A percentile compares a stretch with the other conserved stretches of the same genome.
phyloP scores from a whole-genome alignment of 2,329 filamentous ascomycete genomes.

The Pyrenochaeta sp. region DNA sequence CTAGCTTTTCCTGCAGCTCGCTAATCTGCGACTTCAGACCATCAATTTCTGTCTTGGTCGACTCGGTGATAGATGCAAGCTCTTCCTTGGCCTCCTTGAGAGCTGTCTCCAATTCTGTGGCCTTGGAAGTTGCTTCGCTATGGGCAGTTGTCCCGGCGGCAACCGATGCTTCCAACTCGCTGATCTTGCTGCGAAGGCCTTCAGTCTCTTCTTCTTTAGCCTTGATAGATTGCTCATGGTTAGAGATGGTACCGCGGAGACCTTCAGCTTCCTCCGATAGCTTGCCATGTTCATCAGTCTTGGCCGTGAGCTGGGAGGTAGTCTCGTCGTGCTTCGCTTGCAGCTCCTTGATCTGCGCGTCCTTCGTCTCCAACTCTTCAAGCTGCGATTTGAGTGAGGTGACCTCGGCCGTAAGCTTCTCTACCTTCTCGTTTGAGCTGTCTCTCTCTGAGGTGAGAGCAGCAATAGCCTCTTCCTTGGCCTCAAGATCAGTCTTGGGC shows the following conservation, averaged over 20 bases:
- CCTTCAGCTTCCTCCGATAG: constrained; percentile 28
- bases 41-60: constrained; percentile 33
- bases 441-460: constrained; percentile 37
- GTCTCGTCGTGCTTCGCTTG: constrained; percentile 26
- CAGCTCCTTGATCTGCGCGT: constrained; percentile 21
- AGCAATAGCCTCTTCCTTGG: constrained; percentile 35
- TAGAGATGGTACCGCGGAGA: background rate
- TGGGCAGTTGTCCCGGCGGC: constrained; percentile 19
- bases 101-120: constrained; percentile 28
- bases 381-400: constrained; percentile 36
- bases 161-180: constrained; percentile 36
- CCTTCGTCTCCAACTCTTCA: constrained; percentile 23
- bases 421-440: constrained; percentile 27
- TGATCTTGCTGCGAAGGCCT: constrained; percentile 32
- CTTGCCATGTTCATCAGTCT: constrained; percentile 30
- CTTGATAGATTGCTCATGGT: constrained; percentile 16
- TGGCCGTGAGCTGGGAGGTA: constrained; percentile 23
- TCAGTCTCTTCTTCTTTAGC: constrained; percentile 30
- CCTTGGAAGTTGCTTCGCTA: constrained; percentile 24
- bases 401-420: constrained; percentile 33
- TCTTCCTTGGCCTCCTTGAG: constrained; percentile 28
- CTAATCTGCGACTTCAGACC: constrained; percentile 32
- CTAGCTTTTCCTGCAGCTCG: constrained; percentile 35
- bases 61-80: constrained; percentile 23
- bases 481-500: constrained; percentile 38